Evolutionary conservation across 192 early-diverging fungal genomes (phyloP), one percentile per base, ranked within the genome.

Genomic region (Coemansia aciculifera): DNA sequence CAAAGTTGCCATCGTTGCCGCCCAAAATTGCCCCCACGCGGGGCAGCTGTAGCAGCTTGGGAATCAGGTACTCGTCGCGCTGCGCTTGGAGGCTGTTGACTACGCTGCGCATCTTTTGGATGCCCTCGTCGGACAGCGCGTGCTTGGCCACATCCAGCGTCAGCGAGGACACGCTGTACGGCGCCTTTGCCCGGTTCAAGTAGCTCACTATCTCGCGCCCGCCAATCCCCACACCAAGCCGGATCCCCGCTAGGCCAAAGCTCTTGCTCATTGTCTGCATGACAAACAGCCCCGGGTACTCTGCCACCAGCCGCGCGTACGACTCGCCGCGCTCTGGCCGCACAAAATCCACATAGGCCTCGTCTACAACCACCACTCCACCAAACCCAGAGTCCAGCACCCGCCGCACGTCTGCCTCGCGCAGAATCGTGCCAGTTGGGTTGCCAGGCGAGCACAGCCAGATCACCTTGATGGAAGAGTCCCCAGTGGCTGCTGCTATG

Each of bases 401-500:
- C 34, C 66, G 68, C 24, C 74, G 77, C 67, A 84, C 73, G 24
- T 91, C 91, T 11, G 83, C 84, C 62, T 91, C 85, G 31, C 67
- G 67, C 54, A 99, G 79, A 13, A 84, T 74, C 17, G 95, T 95
- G 36, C 95, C 95, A 0, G 98, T 99, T 13, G 98, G 98, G 80
- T 99, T 99, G 65, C 98, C 98, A 27, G 98, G 98, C 24, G 94
- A 97, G 79, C 98, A 99, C 64, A 99, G 86, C 79, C 97, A 96
- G 52, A 97, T 84, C 5, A 98, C 62, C 78, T 99, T 98, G 78
- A 98, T 90, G 5, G 86, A 60, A 9, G 90, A 87, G 67, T 98
- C 88, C n/a, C 84, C 75, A 7, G 80, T 68, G 12, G 96, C 69
- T 1, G 83, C 83, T 34, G 78, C 76, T 46, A 84, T 72, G 29